Evolutionary conservation across 768 basidiomycete species (phyloP).

Genomic region (Amanita pseudoporphyria): DNA sequence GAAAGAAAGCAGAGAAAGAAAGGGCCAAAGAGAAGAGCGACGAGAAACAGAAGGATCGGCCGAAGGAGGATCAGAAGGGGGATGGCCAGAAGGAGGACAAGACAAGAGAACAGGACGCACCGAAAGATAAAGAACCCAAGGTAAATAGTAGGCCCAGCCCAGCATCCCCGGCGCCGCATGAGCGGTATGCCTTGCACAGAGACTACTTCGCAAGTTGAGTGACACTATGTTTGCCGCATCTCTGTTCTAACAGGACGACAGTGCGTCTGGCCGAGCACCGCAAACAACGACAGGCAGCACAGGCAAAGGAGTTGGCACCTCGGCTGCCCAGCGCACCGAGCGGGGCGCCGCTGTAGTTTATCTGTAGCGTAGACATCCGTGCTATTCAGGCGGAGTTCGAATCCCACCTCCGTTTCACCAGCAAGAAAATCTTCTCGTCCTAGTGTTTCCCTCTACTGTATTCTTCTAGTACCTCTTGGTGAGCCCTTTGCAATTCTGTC

Average conservation of each 20-base stretch:
- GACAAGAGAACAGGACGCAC: constrained; percentile 16
- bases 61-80: constrained; percentile 21
- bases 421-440: neutral
- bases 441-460: neutral
- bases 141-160: constrained; percentile 19
- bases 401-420: constrained; percentile 9
- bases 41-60: constrained; percentile 30
- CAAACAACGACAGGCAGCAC: constrained; percentile 53
- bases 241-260: constrained; percentile 6
- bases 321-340: constrained; percentile 57
- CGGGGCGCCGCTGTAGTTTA: constrained; percentile 14
- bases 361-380: neutral
- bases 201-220: constrained; percentile 58
- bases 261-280: constrained; percentile 74
- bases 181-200: constrained; percentile 74
- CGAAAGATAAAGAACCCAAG: constrained; percentile 23
- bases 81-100: constrained; percentile 11
- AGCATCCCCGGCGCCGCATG: constrained; percentile 35
- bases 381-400: constrained; percentile 18
- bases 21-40: constrained; percentile 40
- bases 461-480: neutral
- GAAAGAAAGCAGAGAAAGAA: constrained; percentile 43
- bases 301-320: constrained; percentile 62
- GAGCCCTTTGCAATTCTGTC: neutral
- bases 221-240: neutral